phyloP scores from a whole-genome alignment of 805 yeast genomes.

The Brettanomyces anomalus region DNA sequence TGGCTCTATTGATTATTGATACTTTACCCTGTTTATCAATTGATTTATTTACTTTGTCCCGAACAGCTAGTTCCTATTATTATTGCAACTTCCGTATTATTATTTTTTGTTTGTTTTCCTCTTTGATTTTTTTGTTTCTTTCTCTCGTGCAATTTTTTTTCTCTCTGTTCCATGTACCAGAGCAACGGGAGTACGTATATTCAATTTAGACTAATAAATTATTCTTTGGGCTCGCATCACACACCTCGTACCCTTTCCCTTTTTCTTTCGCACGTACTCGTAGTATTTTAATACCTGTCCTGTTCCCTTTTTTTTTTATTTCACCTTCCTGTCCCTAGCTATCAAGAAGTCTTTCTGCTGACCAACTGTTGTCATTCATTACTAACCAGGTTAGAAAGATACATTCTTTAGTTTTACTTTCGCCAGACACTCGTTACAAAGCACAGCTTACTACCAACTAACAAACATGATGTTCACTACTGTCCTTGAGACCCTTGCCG shows the following conservation, averaged over 20 bases:
- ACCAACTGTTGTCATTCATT: constrained; percentile 17
- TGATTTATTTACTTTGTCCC: too few species aligned
- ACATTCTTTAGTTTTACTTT: too few species aligned
- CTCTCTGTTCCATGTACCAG: too few species aligned
- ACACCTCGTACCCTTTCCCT: constrained; percentile 7
- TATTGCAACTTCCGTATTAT: too few species aligned
- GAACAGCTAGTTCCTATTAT: too few species aligned
- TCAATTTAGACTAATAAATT: too few species aligned
- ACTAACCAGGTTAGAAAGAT: neutral
- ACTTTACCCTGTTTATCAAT: too few species aligned
- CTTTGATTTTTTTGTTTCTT: too few species aligned
- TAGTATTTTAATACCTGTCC: neutral
- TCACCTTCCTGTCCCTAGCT: neutral
- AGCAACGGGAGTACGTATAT: too few species aligned
- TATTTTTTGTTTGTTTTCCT: too few species aligned
- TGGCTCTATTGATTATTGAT: too few species aligned
- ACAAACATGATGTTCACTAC: constrained; percentile 3
- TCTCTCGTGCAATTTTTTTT: too few species aligned
- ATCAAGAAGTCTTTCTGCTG: neutral
- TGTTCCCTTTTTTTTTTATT: neutral
- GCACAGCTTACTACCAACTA: constrained; percentile 4
- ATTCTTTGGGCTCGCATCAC: constrained; percentile 5
- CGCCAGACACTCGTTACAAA: constrained; percentile 5
- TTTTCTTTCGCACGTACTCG: neutral
- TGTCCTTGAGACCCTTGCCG: constrained; percentile 17